phyloP scores from a whole-genome alignment of 768 basidiomycete genomes.

The Xerocomus brunneocitrinus region DNA sequence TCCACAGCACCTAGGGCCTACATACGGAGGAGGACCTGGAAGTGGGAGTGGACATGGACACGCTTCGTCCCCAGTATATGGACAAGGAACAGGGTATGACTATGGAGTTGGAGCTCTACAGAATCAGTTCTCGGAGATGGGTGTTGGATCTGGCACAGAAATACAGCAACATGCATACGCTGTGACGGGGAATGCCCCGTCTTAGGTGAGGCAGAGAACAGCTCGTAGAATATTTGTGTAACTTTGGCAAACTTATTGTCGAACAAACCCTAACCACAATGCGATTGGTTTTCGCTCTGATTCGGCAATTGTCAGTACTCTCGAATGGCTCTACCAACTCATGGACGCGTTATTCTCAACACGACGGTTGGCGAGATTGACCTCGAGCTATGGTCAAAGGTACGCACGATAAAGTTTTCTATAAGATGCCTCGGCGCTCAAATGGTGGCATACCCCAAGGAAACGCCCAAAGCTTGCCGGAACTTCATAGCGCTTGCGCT shows the following conservation, averaged over 20 bases:
- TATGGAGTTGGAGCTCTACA: slow-evolving; percentile 22
- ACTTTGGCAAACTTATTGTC: no score
- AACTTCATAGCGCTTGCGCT: slow-evolving; percentile 86
- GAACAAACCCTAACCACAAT: slow-evolving; percentile 17
- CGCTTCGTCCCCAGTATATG: slow-evolving; percentile 14
- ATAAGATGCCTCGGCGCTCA: background rate
- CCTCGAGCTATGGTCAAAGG: slow-evolving; percentile 92
- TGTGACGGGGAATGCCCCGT: slow-evolving; percentile 16
- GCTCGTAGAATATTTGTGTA: background rate
- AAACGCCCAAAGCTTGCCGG: slow-evolving; percentile 91
- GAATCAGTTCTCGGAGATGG: slow-evolving; percentile 31
- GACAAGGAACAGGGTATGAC: slow-evolving; percentile 20
- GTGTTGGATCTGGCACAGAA: slow-evolving; percentile 18
- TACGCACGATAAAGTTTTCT: slow-evolving; percentile 24
- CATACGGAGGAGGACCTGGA: slow-evolving; percentile 19
- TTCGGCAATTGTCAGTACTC: background rate
- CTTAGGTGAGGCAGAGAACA: slow-evolving; percentile 3
- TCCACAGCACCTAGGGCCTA: slow-evolving; percentile 9
- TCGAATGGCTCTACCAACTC: slow-evolving; percentile 77
- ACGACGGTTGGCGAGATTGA: slow-evolving; percentile 87
- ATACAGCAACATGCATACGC: slow-evolving; percentile 21
- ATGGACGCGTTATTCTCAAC: slow-evolving; percentile 81
- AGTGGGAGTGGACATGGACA: slow-evolving; percentile 20
- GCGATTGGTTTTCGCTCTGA: background rate
- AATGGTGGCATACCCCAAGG: slow-evolving; percentile 38